A percentile compares a stretch with the other conserved stretches of the same genome.
phyloP scores from a whole-genome alignment of 176 grass and related monocot species.

The Aegilops speltoides region DNA sequence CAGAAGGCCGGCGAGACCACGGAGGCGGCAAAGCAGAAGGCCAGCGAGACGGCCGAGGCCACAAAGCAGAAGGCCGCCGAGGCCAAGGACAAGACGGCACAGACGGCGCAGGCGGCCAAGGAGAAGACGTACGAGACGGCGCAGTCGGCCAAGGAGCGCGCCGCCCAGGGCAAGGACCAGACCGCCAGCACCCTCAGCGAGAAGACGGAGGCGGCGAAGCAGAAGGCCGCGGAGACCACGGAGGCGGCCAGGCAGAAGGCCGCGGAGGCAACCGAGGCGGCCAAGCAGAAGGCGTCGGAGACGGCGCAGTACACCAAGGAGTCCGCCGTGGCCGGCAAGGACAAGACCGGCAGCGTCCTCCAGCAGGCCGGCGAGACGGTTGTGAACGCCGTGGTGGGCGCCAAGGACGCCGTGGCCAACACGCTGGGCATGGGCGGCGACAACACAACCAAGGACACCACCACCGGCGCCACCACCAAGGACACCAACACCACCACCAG shows the following conservation, averaged over 20 bases:
- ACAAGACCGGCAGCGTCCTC: background rate
- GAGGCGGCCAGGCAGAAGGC: conserved; percentile 33
- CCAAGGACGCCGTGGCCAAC: conserved; percentile 63
- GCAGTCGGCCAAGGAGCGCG: conserved; percentile 25
- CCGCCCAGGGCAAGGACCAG: conserved; percentile 21
- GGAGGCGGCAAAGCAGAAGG: background rate
- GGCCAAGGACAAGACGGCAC: conserved; percentile 43
- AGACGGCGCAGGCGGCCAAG: conserved; percentile 41
- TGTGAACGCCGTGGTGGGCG: conserved; percentile 32
- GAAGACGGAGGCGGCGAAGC: conserved; percentile 38
- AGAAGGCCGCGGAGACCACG: conserved; percentile 38
- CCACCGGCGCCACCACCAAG: background rate
- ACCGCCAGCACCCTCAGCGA: conserved; percentile 28
- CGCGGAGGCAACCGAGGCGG: background rate
- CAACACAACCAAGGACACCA: background rate
- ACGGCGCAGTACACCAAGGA: background rate
- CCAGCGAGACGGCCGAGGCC: conserved; percentile 12
- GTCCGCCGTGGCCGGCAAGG: background rate
- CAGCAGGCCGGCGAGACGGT: background rate
- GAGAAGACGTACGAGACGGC: conserved; percentile 29
- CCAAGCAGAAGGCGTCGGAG: conserved; percentile 33
- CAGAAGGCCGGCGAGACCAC: conserved; percentile 35
- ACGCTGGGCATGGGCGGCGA: conserved; percentile 58
- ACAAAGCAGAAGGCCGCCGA: conserved; percentile 54
- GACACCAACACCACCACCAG: conserved; percentile 26